Percentiles rank a stretch among this genome's conserved stretches.
Evolutionary conservation across 805 yeast species (phyloP).

Genomic region (Sugiyamaella smithiae): DNA sequence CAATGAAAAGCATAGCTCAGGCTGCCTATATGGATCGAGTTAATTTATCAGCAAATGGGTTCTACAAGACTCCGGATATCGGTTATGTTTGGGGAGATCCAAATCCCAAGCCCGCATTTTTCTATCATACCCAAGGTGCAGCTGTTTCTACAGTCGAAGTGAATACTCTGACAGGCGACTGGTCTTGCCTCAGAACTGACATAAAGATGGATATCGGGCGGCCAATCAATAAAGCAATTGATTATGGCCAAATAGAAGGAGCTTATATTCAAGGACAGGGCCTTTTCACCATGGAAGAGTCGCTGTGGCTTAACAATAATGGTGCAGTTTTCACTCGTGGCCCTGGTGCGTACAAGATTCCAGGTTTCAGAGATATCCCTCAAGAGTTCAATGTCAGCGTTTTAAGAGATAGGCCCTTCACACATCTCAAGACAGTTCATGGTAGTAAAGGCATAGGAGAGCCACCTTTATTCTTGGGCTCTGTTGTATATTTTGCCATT

Average conservation of each 20-base stretch:
- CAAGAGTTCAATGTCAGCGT: slow-evolving; percentile 44
- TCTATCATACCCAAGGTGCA: slow-evolving; percentile 47
- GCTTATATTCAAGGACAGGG: slow-evolving; percentile 52
- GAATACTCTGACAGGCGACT: slow-evolving; percentile 48
- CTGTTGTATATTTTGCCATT: slow-evolving; percentile 43
- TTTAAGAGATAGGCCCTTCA: slow-evolving; percentile 41
- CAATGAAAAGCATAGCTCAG: slow-evolving; percentile 42
- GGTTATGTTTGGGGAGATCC: slow-evolving; percentile 43
- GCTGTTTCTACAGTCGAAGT: slow-evolving; percentile 45
- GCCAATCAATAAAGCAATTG: slow-evolving; percentile 48
- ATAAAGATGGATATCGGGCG: slow-evolving; percentile 50
- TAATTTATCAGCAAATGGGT: slow-evolving; percentile 48
- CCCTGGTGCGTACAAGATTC: slow-evolving; percentile 50
- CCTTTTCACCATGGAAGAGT: slow-evolving; percentile 47
- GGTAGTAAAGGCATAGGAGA: slow-evolving; percentile 50
- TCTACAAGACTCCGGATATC: slow-evolving; percentile 49
- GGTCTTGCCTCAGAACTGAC: slow-evolving; percentile 42
- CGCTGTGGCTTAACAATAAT: slow-evolving; percentile 42
- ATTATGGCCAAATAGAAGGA: slow-evolving; percentile 51
- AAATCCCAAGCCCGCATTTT: slow-evolving; percentile 46
- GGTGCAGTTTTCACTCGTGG: slow-evolving; percentile 46
- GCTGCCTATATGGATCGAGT: slow-evolving; percentile 46
- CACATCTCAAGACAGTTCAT: slow-evolving; percentile 44
- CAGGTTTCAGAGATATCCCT: slow-evolving; percentile 49
- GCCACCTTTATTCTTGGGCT: slow-evolving; percentile 49